phyloP scores from a whole-genome alignment of 1,139 yeast species.

The Kodamaea suecica region DNA sequence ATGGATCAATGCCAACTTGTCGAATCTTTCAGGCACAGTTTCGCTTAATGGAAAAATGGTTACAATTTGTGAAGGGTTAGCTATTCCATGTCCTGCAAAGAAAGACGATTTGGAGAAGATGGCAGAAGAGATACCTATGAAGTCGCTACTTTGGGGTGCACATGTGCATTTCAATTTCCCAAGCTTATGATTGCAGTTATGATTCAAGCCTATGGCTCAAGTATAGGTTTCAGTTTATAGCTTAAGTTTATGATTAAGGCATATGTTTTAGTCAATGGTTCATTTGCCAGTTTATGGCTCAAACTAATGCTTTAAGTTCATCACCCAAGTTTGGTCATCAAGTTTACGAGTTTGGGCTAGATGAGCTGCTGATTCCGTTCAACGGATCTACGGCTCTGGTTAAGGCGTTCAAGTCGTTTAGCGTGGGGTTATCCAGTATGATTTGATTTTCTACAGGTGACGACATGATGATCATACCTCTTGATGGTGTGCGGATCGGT shows the following conservation, averaged over 20 bases:
- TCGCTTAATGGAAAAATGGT: constrained; percentile 37
- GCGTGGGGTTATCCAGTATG: too few species aligned
- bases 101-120: constrained; percentile 24
- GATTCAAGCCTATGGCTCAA: too few species aligned
- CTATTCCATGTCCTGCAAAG: constrained; percentile 31
- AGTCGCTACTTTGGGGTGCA: constrained; percentile 34
- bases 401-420: not conserved
- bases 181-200: constrained; percentile 14
- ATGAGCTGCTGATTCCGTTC: not conserved
- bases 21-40: constrained; percentile 33
- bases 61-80: constrained; percentile 40
- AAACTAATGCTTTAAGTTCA: too few species aligned
- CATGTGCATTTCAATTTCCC: constrained; percentile 41
- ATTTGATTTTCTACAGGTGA: not conserved
- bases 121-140: constrained; percentile 19
- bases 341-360: not conserved
- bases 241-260: too few species aligned
- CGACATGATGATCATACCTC: not conserved
- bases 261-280: too few species aligned
- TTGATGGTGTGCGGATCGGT: too few species aligned
- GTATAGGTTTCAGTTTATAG: too few species aligned
- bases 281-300: too few species aligned
- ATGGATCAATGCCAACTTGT: constrained; percentile 31
- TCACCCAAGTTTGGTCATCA: too few species aligned
- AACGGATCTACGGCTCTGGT: not conserved